Conservation (phyloP, 306 rosid genomes). For the Mucuna pruriens region DNA sequence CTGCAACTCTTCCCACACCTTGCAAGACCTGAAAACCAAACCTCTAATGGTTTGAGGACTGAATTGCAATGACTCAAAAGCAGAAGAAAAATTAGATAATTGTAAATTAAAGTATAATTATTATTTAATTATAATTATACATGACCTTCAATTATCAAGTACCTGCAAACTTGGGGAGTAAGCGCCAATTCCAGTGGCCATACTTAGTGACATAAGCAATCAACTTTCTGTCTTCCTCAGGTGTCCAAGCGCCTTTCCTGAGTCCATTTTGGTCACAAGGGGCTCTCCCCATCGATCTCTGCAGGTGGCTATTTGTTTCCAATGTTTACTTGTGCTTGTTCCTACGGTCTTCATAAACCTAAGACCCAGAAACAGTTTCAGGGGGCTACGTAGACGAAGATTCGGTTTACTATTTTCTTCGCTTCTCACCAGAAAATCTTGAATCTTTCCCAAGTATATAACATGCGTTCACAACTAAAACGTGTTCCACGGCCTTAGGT, state of each 20-base stretch:
- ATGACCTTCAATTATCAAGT: not conserved
- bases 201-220: conserved; percentile 66
- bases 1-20: conserved; percentile 86
- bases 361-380: not conserved
- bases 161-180: conserved; percentile 68
- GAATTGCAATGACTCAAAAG: not conserved
- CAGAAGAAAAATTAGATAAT: not conserved
- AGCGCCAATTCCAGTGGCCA: conserved; percentile 86
- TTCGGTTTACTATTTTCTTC: not conserved
- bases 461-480: conserved; percentile 15
- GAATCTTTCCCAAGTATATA: not conserved
- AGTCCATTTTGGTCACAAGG: conserved; percentile 58
- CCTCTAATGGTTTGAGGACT: not conserved
- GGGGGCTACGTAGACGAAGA: not conserved
- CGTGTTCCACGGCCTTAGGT: not conserved
- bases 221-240: conserved; percentile 69
- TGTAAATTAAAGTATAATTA: not conserved
- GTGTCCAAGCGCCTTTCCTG: conserved; percentile 71
- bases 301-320: not conserved
- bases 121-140: not conserved
- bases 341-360: not conserved
- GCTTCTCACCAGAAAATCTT: not conserved
- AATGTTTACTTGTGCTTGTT: not conserved
- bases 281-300: conserved; percentile 73
- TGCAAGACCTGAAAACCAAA: conserved; percentile 37